Evolutionary conservation across 2,329 filamentous ascomycete species (phyloP), one percentile per base, ranked within the genome.

Genomic region (Verticillium zaregamsianum): DNA sequence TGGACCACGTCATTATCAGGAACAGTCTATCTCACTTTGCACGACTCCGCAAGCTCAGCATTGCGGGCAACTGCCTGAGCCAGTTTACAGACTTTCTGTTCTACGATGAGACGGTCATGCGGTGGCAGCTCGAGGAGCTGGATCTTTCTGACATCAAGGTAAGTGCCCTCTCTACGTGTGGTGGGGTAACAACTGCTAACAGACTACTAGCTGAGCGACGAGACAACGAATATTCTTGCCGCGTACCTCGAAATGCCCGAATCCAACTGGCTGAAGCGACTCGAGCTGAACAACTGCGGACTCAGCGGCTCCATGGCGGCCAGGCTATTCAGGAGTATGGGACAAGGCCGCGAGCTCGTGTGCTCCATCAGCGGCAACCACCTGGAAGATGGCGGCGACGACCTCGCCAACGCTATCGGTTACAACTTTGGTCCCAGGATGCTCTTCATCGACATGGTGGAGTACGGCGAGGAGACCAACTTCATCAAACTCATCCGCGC

Each of bases 401-500:
- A 82, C 59, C 72, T 86, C 60, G 81, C 80, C 25, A 73, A 76
- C 23, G 78, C 81, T 8, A 78, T 86, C 31, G 72, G 76, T 0
- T 71, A 74, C 59, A 79, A 79, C 15, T 77, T 79, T 64, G 80
- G 81, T 1, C 82, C 82, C 0, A 79, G 76, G 63, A 79, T 77
- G 28, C 71, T 86, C 25, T 80, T 82, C 64, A 71, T 85, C 63
- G 80, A 85, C 64, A 85, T 86, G 82, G 74, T 85, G n/a, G 82
- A 86, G 63, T 85, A 86, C 65, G 73, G 75, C 23, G 71, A 79
- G 45, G 83, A 86, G 67, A 69, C 69, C 11, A 83, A 78, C 67
- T 86, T 83, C 65, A 76, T 83, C 60, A 77, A 77, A 59, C 75
- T 86, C 5, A 70, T 86, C 63, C 73, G 71, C 17, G 81, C 83